Evolutionary conservation across 1,139 yeast genomes (phyloP).

Genomic region (Fermentozyma sake): DNA sequence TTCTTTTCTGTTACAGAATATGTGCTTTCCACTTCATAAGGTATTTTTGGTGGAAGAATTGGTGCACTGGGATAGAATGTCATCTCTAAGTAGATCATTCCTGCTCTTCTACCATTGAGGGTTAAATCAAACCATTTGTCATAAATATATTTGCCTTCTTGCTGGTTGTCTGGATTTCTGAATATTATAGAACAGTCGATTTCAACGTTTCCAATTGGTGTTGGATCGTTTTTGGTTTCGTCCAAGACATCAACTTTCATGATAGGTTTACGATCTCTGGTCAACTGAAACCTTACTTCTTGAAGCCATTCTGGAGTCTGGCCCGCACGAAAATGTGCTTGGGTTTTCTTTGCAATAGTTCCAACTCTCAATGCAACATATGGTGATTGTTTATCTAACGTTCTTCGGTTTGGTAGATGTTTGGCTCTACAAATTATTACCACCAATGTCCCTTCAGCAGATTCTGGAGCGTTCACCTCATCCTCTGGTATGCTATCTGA

Average conservation of each 20-base stretch:
- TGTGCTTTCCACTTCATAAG: constrained; percentile 1
- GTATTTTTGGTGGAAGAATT: constrained; percentile 38
- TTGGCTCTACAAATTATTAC: constrained; percentile 51
- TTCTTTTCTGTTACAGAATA: no score
- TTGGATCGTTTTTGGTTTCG: constrained; percentile 82
- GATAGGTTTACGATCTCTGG: constrained; percentile 57
- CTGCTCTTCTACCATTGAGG: constrained; percentile 75
- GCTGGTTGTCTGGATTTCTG: constrained; percentile 38
- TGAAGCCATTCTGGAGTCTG: constrained; percentile 88
- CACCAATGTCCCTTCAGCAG: constrained; percentile 46
- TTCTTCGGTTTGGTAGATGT: constrained; percentile 78
- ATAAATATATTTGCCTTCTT: constrained; percentile 62
- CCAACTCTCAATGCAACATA: constrained; percentile 78
- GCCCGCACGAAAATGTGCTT: constrained; percentile 75
- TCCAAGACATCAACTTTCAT: constrained; percentile 76
- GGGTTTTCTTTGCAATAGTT: constrained; percentile 74
- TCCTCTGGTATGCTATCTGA: no score
- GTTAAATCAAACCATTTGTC: constrained; percentile 81
- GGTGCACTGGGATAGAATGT: constrained; percentile 77
- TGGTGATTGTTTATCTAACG: constrained; percentile 85
- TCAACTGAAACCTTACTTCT: constrained; percentile 63
- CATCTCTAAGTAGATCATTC: constrained; percentile 85
- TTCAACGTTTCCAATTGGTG: constrained; percentile 77
- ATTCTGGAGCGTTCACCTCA: constrained; percentile 21
- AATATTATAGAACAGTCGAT: constrained; percentile 75